These are phyloP conservation scores for Fusarium beomiforme DNA, from an alignment of 2,329 filamentous ascomycete species.

Conservation along the genomic window DNA sequence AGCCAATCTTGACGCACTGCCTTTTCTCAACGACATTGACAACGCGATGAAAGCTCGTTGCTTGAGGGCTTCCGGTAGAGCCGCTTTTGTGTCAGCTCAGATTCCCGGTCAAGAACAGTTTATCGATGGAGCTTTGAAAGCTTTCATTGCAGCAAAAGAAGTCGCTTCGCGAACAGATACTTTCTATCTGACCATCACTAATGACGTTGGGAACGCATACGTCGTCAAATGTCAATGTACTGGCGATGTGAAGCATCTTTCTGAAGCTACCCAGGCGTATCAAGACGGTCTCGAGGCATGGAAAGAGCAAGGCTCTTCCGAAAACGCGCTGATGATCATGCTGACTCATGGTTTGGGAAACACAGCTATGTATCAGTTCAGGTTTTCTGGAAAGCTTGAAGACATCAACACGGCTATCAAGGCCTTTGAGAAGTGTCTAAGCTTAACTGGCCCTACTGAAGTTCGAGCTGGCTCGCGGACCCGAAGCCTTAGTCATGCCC, in stretches of 20 bases:
- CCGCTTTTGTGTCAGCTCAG: not conserved
- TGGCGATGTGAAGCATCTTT: not conserved
- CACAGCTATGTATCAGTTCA: not conserved
- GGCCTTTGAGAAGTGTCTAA: not conserved
- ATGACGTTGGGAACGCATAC: not conserved
- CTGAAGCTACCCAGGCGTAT: not conserved
- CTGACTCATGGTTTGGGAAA: not conserved
- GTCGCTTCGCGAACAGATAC: rapidly evolving
- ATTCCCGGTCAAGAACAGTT: not conserved
- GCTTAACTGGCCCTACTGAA: not conserved
- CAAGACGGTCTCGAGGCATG: not conserved
- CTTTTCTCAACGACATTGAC: not conserved
- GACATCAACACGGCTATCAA: not conserved
- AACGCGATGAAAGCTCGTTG: not conserved
- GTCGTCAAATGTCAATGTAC: not conserved
- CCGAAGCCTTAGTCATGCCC: not conserved
- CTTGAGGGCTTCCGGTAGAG: not conserved
- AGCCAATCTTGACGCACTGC: not conserved
- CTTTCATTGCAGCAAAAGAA: not conserved
- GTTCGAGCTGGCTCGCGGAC: not conserved
- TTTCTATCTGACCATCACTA: not conserved
- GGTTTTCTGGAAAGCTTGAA: not conserved
- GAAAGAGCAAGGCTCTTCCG: not conserved
- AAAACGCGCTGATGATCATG: rapidly evolving
- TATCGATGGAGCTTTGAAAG: not conserved